Evolutionary conservation across 2,329 filamentous ascomycete species (phyloP).

Genomic region (Penicillium sp.): DNA sequence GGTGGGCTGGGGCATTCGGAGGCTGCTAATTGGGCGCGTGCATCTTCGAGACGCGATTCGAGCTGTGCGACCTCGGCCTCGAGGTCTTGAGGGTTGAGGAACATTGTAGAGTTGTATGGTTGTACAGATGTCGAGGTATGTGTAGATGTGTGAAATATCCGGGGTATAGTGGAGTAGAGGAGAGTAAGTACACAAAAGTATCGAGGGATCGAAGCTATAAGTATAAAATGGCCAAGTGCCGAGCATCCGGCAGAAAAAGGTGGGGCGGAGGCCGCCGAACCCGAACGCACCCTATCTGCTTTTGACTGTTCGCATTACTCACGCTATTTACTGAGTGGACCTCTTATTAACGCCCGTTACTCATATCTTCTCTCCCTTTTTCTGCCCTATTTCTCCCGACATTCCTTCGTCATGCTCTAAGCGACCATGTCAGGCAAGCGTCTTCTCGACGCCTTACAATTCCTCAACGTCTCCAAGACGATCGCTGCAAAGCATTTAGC

Average conservation of each 20-base stretch:
- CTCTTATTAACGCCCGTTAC: neutral
- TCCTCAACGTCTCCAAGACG: slow-evolving; percentile 69
- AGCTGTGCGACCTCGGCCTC: slow-evolving; percentile 48
- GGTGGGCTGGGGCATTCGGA: slow-evolving; percentile 20
- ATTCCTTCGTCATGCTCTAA: slow-evolving; percentile 20
- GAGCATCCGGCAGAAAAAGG: slow-evolving; percentile 11
- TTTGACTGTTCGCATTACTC: slow-evolving; percentile 5
- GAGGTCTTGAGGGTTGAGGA: slow-evolving; percentile 23
- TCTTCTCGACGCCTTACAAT: slow-evolving; percentile 69
- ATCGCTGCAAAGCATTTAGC: slow-evolving; percentile 65
- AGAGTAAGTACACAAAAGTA: neutral
- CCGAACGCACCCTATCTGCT: slow-evolving; percentile 23
- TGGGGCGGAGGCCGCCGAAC: slow-evolving; percentile 21
- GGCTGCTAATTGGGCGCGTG: slow-evolving; percentile 43
- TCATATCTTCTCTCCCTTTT: slow-evolving; percentile 8
- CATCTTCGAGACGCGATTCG: slow-evolving; percentile 49
- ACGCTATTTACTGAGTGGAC: neutral
- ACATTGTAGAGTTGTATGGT: slow-evolving; percentile 17
- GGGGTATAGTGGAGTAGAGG: neutral
- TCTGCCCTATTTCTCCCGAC: slow-evolving; percentile 15
- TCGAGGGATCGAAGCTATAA: neutral
- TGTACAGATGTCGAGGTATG: neutral
- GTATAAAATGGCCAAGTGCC: slow-evolving; percentile 6
- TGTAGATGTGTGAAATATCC: neutral
- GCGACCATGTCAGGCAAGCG: slow-evolving; percentile 57